These are phyloP conservation scores for Arachis hypogaea DNA, from an alignment of 306 rosid genomes.

Conservation along the genomic window DNA sequence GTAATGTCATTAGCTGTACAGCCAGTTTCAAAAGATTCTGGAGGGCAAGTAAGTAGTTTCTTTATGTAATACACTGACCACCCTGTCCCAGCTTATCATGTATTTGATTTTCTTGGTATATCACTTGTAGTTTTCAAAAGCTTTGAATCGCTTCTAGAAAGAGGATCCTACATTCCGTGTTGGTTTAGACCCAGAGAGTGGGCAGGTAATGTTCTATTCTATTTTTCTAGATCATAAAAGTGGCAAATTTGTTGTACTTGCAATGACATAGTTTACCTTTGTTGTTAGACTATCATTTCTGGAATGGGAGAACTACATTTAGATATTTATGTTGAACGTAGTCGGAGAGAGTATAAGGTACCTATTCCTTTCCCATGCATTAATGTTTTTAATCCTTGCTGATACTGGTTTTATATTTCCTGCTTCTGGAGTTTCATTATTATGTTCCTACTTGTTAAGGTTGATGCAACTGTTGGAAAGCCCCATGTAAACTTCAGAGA, in stretches of 20 bases:
- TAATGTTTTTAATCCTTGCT: too few species aligned
- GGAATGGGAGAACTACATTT: too few species aligned
- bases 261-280: too few species aligned
- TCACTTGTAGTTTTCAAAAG: slow-evolving; percentile 82
- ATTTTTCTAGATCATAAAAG: background rate
- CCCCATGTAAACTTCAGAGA: too few species aligned
- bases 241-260: slow-evolving; percentile 31
- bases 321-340: too few species aligned
- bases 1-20: slow-evolving; percentile 99
- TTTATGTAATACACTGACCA: slow-evolving; percentile 20
- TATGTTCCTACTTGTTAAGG: too few species aligned
- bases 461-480: too few species aligned
- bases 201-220: slow-evolving; percentile 66
- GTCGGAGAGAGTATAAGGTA: too few species aligned
- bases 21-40: slow-evolving; percentile 96
- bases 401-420: too few species aligned
- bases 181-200: slow-evolving; percentile 96
- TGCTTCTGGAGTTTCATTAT: too few species aligned
- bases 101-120: slow-evolving; percentile 28
- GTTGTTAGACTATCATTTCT: too few species aligned
- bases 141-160: slow-evolving; percentile 95
- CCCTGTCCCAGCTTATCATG: background rate
- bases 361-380: too few species aligned
- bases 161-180: slow-evolving; percentile 99
- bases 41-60: slow-evolving; percentile 84